Conservation (phyloP, 805 yeast genomes). For the Debaryomyces hansenii region DNA sequence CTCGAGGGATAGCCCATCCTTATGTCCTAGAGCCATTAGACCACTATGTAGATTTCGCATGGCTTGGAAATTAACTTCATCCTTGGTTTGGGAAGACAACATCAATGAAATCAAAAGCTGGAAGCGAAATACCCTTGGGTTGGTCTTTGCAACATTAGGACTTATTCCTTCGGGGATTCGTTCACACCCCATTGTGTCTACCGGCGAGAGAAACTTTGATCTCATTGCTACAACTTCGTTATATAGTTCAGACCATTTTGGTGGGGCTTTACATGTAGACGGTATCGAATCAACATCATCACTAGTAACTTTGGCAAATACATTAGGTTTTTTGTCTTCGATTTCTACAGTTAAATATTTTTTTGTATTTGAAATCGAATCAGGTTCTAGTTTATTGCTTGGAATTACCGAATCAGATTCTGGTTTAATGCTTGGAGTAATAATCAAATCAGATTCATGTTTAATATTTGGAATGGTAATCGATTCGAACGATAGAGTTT, state of each 20-base stretch:
- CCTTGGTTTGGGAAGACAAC: conserved; percentile 91
- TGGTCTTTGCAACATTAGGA: conserved; percentile 26
- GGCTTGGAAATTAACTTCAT: conserved; percentile 77
- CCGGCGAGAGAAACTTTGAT: conserved; percentile 68
- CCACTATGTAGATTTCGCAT: conserved; percentile 58
- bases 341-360: conserved; percentile 9
- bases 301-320: conserved; percentile 7
- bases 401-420: no score
- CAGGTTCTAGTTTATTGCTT: no score
- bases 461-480: no score
- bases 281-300: not conserved
- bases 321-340: conserved; percentile 8
- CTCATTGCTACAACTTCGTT: conserved; percentile 68
- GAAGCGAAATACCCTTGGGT: conserved; percentile 53
- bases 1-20: conserved; percentile 58
- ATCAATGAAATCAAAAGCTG: conserved; percentile 78
- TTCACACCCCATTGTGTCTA: conserved; percentile 86
- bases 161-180: conserved; percentile 47
- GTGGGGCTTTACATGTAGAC: conserved; percentile 21
- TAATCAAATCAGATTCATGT: no score
- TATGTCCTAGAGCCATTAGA: conserved; percentile 36
- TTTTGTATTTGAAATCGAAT: not conserved
- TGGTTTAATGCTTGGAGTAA: no score
- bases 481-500: not conserved
- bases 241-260: conserved; percentile 57